Conservation (phyloP, 202 grass and related monocot species). For the Hordeum pubiflorum region DNA sequence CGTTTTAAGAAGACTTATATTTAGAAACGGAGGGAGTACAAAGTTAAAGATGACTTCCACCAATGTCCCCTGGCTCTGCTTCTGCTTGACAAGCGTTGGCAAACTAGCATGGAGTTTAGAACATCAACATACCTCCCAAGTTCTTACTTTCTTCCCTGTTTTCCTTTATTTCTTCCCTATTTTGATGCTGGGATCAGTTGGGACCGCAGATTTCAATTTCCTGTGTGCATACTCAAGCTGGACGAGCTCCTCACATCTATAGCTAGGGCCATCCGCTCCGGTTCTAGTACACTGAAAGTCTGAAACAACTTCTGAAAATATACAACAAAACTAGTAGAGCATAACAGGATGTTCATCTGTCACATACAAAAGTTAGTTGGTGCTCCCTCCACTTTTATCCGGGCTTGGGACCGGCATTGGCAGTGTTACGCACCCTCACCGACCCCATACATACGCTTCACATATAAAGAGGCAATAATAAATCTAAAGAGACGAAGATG, state of each 20-base stretch:
- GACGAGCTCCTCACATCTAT: neutral
- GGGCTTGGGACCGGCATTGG: slow-evolving; percentile 37
- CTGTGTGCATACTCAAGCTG: neutral
- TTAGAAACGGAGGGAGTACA: too few species aligned
- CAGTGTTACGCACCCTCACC: slow-evolving; percentile 35
- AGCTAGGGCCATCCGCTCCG: neutral
- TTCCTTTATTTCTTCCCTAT: too few species aligned
- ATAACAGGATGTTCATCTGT: too few species aligned
- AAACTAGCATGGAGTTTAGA: neutral
- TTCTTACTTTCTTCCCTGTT: neutral
- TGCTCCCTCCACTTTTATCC: slow-evolving; percentile 41
- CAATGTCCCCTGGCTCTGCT: neutral
- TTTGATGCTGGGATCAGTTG: too few species aligned
- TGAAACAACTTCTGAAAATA: neutral
- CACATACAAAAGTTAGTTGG: neutral
- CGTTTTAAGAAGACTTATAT: too few species aligned
- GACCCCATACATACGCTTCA: neutral
- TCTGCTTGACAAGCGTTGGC: neutral
- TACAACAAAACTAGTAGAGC: too few species aligned
- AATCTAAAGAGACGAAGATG: neutral
- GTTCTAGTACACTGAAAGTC: neutral
- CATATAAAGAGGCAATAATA: too few species aligned
- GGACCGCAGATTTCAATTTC: neutral
- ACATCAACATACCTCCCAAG: neutral
- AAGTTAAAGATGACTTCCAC: too few species aligned